Base-by-base conservation (phyloP, 176 grass and related monocot species). In the Carex scoparia region DNA sequence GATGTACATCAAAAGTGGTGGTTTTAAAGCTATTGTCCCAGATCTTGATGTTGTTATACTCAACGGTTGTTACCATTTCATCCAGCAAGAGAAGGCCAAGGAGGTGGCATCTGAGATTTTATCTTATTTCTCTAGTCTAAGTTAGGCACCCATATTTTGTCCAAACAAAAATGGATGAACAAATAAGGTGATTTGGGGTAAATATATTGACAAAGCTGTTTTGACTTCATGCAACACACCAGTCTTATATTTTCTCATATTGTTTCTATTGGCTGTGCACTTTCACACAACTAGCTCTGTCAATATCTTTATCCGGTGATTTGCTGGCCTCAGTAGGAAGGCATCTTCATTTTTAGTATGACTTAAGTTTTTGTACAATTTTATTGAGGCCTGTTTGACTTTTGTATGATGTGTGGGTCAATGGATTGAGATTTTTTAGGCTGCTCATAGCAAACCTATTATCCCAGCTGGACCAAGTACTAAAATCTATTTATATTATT, bases 41-140 rank as follows among this genome's bases (percentile, higher is more conserved):
- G 58, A 92, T 65, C 60, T 92, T 57, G 86, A 87, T 71, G 49
- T 89, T 44, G 63, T 57, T n/a, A 40, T 83, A 74, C 81, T 94
- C 4, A 82, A 94, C 16, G 86, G 93, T 2, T 84, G 93, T 2
- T 84, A 86, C 84, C 90, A 94, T 86, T 92, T 78, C 49, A 9
- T 94, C 82, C 90, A 90, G 69, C 88, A 90, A 81, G 93, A 94
- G 79, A 51, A 94, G 40, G 88, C 93, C 0, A 40, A 90, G 15
- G 86, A 65, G 28, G 84, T 94, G 55, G 87, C 83, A 2, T 61
- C 30, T 3, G 90, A 94, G 62, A 94, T 92, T 85, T 32, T 92
- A 35, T 87, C 88, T 55, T 92, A 89, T 48, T 81, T 92, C 1
- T 57, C 60, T 12, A 90, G 59, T 56, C 84, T 88, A 28, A n/a